These are phyloP conservation scores for Candida vartiovaarae DNA, from an alignment of 805 yeast genomes.

Conservation along the genomic window DNA sequence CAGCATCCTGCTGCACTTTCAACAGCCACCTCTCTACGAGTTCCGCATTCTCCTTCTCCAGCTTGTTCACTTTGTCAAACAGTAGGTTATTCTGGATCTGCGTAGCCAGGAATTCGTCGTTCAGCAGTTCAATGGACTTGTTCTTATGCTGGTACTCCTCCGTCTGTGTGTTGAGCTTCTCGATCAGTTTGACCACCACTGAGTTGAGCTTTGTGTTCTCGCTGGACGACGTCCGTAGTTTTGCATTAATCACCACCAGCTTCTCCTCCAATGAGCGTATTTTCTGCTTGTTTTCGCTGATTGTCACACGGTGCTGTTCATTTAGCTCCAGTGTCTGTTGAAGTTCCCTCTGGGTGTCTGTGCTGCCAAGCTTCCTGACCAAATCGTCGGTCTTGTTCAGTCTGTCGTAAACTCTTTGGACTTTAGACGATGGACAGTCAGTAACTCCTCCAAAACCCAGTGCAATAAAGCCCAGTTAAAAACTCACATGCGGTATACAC, in stretches of 20 bases:
- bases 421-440: constrained; percentile 1
- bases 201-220: constrained; percentile 24
- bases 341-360: constrained; percentile 7
- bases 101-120: constrained; percentile 58
- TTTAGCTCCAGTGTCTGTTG: constrained; percentile 3
- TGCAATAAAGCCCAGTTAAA: background rate
- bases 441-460: background rate
- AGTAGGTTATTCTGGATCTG: constrained; percentile 47
- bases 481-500: constrained; percentile 9
- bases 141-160: constrained; percentile 37
- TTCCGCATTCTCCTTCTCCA: constrained; percentile 42
- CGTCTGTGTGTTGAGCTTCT: constrained; percentile 21
- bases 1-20: constrained; percentile 53
- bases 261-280: constrained; percentile 1
- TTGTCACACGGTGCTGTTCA: background rate
- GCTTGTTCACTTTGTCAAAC: constrained; percentile 26
- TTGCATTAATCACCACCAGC: constrained; percentile 13
- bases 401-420: constrained; percentile 9
- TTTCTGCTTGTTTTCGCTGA: constrained; percentile 2
- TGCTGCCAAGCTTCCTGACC: background rate
- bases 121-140: constrained; percentile 49
- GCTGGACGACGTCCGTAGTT: constrained; percentile 17
- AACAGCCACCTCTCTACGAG: constrained; percentile 54
- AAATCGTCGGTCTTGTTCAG: constrained; percentile 12
- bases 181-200: constrained; percentile 22